Evolutionary conservation across 2,329 filamentous ascomycete species (phyloP), one percentile per base, ranked within the genome.

Genomic region (Sporothrix globosa): DNA sequence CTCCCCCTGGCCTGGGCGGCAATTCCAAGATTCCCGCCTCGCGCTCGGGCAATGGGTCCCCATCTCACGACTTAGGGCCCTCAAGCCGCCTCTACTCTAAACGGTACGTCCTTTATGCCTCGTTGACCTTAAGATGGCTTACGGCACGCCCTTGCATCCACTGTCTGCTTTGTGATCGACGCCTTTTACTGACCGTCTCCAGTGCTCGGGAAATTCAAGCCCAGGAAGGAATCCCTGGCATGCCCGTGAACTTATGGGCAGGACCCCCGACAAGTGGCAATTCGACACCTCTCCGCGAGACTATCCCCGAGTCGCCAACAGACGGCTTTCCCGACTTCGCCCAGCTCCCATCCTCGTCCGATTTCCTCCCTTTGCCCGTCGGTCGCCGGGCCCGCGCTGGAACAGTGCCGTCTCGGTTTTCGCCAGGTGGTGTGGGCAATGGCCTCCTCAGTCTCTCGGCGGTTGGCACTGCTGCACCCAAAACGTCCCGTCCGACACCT

Each of bases 151-250:
- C 34, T 4, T 34, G 34, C 34, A 34, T 34, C 1, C 34, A 34
- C 34, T 34, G 34, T 34, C 34, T 34, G 34, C 34, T 34, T 60
- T n/a, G 60, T 24, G 17, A 27, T 11, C 63, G 70, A 50, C 53
- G 39, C 19, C 52, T 19, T 67, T 44, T 56, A 27, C 70, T 67
- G 34, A 52, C 44, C 17, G 21, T 24, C n/a, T 60, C 2, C 48
- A 97, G 95, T 78, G 94, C 96, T 75, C 88, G 96, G 80, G 96
- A 99, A 81, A 97, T 98, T 73, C 95, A 98, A 83, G 94, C 94
- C 69, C 94, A 97, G 82, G 95, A 98, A 86, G 94, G 94, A 67
- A 86, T 97, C 66, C 83, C 84, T 78, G 90, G 85, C 77, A 86
- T 87, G 77, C 86, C 85, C 80, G 81, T 90, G 68, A 88, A 90